A percentile compares a stretch with the other conserved stretches of the same genome.
phyloP scores from a whole-genome alignment of 176 grass and related monocot species.

The Cenchrus fungigraminus region DNA sequence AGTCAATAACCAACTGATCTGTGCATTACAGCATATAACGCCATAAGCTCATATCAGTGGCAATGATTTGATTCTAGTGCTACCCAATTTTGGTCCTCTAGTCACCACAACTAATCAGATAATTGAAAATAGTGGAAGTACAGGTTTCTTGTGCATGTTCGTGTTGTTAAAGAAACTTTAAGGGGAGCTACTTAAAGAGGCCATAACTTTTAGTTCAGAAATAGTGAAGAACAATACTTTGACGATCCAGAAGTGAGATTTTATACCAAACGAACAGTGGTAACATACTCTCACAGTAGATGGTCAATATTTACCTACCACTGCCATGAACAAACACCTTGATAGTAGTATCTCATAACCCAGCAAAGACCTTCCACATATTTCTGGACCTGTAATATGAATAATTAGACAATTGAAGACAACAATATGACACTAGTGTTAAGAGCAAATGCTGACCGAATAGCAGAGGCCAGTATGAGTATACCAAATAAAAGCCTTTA shows the following conservation, averaged over 20 bases:
- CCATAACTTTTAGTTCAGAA: neutral
- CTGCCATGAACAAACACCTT: conserved; percentile 99
- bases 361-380: conserved; percentile 98
- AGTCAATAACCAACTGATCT: neutral
- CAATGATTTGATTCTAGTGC: neutral
- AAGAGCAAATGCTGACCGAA: conserved; percentile 11
- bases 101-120: conserved; percentile 12
- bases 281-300: conserved; percentile 31
- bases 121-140: conserved; percentile 13
- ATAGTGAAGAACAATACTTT: neutral
- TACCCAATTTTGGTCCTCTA: conserved; percentile 5
- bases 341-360: conserved; percentile 99
- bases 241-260: conserved; percentile 17
- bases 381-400: conserved; percentile 82
- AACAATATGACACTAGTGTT: neutral
- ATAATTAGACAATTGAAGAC: conserved; percentile 40
- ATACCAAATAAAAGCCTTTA: neutral
- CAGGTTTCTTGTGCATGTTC: neutral
- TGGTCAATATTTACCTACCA: conserved; percentile 72
- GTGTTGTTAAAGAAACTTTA: conserved; percentile 22
- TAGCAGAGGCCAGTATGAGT: neutral
- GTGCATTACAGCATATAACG: conserved; percentile 4
- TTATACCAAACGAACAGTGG: conserved; percentile 23
- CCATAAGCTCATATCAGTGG: conserved; percentile 1
- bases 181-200: neutral